Conservation (phyloP, 371 early-diverging fungal species). For the Saksenaea vasiformis region DNA sequence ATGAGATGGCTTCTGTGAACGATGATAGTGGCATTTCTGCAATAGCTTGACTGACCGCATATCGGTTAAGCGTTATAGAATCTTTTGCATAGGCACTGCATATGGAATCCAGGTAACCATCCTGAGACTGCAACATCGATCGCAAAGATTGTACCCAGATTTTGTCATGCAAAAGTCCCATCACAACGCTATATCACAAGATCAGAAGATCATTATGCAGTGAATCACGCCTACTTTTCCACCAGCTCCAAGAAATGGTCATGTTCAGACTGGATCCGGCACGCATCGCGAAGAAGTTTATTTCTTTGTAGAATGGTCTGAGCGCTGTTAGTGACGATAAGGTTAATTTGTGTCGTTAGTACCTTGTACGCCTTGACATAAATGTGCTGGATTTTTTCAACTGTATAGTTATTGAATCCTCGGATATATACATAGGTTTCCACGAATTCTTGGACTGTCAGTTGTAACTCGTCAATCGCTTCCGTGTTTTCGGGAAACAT, state of each 20-base stretch:
- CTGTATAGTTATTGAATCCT: conserved; percentile 55
- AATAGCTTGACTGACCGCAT: conserved; percentile 43
- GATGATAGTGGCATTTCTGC: conserved; percentile 41
- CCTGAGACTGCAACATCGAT: conserved; percentile 44
- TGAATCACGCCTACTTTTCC: conserved; percentile 52
- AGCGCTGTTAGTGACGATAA: background rate
- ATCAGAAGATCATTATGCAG: background rate
- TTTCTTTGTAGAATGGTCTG: conserved; percentile 49
- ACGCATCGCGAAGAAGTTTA: conserved; percentile 38
- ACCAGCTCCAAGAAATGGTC: conserved; percentile 58
- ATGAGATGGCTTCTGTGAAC: conserved; percentile 33
- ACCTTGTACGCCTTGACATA: conserved; percentile 54
- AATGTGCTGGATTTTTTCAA: conserved; percentile 63
- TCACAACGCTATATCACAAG: conserved; percentile 45
- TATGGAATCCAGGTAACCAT: conserved; percentile 38
- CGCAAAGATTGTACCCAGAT: conserved; percentile 60
- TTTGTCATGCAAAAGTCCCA: conserved; percentile 62
- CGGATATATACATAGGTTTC: conserved; percentile 66
- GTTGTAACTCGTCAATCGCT: conserved; percentile 50
- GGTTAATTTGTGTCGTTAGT: background rate
- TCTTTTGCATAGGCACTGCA: conserved; percentile 35
- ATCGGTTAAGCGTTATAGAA: conserved; percentile 35
- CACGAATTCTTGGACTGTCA: conserved; percentile 56
- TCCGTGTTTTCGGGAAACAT: conserved; percentile 55
- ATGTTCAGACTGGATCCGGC: conserved; percentile 54